Evolutionary conservation across 495 filamentous ascomycete genomes (phyloP).

Genomic region (Polyplosphaeria fusca): DNA sequence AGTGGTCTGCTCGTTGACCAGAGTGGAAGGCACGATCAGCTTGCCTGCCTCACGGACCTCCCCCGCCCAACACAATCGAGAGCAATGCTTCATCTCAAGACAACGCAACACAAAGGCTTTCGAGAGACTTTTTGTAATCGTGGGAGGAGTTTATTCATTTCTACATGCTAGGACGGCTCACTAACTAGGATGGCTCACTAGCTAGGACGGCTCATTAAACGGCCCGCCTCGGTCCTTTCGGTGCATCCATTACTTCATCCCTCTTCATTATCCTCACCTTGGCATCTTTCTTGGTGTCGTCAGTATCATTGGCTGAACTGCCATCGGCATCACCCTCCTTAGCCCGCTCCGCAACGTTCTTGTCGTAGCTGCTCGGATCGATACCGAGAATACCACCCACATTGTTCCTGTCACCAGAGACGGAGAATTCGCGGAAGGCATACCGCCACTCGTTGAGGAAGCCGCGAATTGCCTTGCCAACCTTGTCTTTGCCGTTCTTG

Average conservation of each 20-base stretch:
- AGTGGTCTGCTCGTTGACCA: too few relatives aligned
- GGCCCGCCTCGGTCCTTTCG: conserved; percentile 28
- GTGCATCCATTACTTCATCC: conserved; percentile 32
- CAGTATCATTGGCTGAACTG: conserved; percentile 39
- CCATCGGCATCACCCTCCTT: conserved; percentile 47
- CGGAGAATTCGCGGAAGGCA: conserved; percentile 92
- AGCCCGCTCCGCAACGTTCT: conserved; percentile 39
- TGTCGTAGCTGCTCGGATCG: conserved; percentile 82
- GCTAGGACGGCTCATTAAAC: conserved; percentile 9
- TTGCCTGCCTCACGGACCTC: too few relatives aligned
- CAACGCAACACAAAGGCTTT: too few relatives aligned
- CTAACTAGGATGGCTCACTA: conserved; percentile 10
- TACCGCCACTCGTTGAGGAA: conserved; percentile 97
- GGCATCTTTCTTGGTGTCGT: conserved; percentile 46
- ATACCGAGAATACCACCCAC: conserved; percentile 94
- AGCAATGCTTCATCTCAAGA: too few relatives aligned
- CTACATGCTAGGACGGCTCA: conserved; percentile 13
- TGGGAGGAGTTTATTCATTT: conserved; percentile 17
- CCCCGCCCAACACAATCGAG: too few relatives aligned
- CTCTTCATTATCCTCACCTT: conserved; percentile 42
- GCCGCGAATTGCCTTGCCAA: conserved; percentile 85
- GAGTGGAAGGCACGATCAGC: too few relatives aligned
- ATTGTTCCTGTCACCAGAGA: conserved; percentile 84
- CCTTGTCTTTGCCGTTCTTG: conserved; percentile 98
- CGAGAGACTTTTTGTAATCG: too few relatives aligned